Percentiles rank a stretch among this genome's conserved stretches.
Evolutionary conservation across 2,329 filamentous ascomycete genomes (phyloP).

Genomic region (Cytospora piceicola): DNA sequence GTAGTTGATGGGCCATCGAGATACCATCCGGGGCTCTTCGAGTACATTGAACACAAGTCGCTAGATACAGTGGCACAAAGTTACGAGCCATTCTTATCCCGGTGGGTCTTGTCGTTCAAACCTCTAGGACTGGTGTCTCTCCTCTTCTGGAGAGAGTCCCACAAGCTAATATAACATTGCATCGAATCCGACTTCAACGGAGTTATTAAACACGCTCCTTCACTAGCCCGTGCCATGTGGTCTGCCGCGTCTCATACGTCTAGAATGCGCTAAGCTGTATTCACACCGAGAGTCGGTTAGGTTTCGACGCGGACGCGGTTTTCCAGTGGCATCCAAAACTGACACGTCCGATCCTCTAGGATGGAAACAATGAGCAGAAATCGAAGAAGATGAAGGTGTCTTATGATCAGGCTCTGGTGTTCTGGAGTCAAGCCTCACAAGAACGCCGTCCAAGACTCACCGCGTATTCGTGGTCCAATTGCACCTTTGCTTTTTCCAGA

Average conservation of each 20-base stretch:
- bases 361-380: neutral
- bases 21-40: neutral
- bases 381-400: constrained; percentile 3
- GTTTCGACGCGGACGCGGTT: constrained; percentile 1
- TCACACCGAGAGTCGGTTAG: neutral
- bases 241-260: neutral
- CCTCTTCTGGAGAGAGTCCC: neutral
- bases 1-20: constrained; percentile 43
- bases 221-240: neutral
- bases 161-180: neutral
- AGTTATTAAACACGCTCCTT: neutral
- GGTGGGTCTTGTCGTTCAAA: neutral
- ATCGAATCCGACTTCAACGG: neutral
- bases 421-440: constrained; percentile 5
- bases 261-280: neutral
- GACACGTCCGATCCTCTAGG: neutral
- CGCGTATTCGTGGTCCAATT: constrained; percentile 12
- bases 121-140: neutral
- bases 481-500: constrained; percentile 8
- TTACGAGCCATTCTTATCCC: neutral
- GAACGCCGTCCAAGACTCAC: constrained; percentile 12
- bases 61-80: neutral
- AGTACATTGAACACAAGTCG: neutral
- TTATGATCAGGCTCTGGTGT: neutral
- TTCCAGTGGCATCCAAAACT: neutral